These are phyloP conservation scores for Pseudisothecium myosuroides DNA, from an alignment of 225 moss, liverwort and hornwort genomes.

Conservation along the genomic window DNA sequence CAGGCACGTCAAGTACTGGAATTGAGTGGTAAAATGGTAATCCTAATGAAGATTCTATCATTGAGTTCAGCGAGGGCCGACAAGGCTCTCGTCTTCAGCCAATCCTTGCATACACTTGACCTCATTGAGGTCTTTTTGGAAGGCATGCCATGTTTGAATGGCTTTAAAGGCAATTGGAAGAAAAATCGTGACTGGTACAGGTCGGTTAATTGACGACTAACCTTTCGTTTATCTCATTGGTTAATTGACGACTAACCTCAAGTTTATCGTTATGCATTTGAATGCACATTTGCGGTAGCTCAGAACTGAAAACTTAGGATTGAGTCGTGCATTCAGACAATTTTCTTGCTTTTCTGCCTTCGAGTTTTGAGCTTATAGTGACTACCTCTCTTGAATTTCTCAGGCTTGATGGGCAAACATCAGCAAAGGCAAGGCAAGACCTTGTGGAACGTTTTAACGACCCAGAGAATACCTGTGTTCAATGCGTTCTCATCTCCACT, in stretches of 20 bases:
- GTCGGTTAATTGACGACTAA: constrained; percentile 25
- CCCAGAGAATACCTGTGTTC: constrained; percentile 47
- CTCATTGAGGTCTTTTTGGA: constrained; percentile 77
- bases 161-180: constrained; percentile 47
- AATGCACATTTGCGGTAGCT: not conserved
- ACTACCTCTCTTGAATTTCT: not conserved
- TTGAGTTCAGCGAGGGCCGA: constrained; percentile 55
- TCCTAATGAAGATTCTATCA: constrained; percentile 65
- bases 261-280: not conserved
- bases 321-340: not conserved
- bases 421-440: constrained; percentile 55
- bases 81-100: constrained; percentile 93
- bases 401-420: constrained; percentile 94
- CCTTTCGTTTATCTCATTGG: not conserved
- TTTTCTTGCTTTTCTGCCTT: not conserved
- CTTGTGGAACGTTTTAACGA: constrained; percentile 87
- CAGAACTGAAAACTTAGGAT: not conserved
- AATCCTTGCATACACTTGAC: constrained; percentile 78
- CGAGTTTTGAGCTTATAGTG: not conserved
- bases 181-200: constrained; percentile 87
- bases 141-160: constrained; percentile 21
- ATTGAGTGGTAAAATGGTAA: constrained; percentile 87
- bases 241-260: not conserved
- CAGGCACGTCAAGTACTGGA: constrained; percentile 42
- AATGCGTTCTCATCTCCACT: constrained; percentile 91